Base-by-base conservation (phyloP, 2,329 filamentous ascomycete species). In the Penicillium sp. region DNA sequence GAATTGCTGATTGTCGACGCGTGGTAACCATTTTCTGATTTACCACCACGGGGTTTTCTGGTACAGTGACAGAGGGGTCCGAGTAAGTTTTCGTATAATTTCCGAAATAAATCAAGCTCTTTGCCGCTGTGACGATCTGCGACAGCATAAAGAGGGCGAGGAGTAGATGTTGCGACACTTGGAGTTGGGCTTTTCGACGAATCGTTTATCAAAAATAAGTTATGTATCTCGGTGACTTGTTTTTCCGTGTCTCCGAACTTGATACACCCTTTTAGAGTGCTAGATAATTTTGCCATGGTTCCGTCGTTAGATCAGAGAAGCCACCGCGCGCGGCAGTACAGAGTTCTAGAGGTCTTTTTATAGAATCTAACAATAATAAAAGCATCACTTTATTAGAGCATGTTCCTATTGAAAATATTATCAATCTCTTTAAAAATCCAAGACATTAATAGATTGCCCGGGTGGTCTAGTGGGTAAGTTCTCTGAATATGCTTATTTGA, bases 81-180 rank as follows among this genome's bases (percentile, higher is more conserved):
- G 62, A 63, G 46, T 65, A 57, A 23, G 55, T 57, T 56, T 64
- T 26, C n/a, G 38, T 38, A 31, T 23, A 56, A 44, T 55, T 69
- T 69, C 70, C 73, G 65, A 50, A 7, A 26, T 70, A 66, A 62
- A 79, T 78, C 65, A 80, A 64, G 67, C 77, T 76, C 69, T 77
- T 78, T 63, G 78, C 78, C 64, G 76, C 76, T 54, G 75, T 79
- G 56, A 79, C 73, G 58, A 80, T 48, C 41, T 79, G 72, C 52
- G 77, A 75, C 62, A 80, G 78, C 78, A 80, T 79, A 76, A 69
- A 73, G 68, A 58, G 56, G 57, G n/a, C 57, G 53, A 55, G 31
- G 48, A 53, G 30, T 45, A 23, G 38, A 54, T 56, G 55, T 41
- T 44, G 35, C 45, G 45, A 38, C 15, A 29, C 8, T 38, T 26